These are phyloP conservation scores for Aspergillus sclerotiicarbonarius DNA, from an alignment of 495 filamentous ascomycete species.

Conservation along the genomic window DNA sequence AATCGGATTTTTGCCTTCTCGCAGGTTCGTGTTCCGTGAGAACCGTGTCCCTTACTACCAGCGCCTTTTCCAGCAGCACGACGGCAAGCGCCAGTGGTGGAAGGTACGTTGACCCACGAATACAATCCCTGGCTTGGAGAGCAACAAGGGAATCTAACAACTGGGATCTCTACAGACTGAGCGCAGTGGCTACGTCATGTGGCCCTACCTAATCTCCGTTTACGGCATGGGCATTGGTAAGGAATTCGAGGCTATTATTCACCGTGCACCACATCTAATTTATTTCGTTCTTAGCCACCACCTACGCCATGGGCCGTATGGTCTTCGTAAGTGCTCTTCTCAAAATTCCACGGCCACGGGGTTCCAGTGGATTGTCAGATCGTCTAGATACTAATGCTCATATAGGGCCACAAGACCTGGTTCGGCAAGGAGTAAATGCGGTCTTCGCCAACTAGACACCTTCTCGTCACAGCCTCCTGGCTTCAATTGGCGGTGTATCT, in stretches of 20 bases:
- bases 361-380: not conserved
- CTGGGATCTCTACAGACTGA: constrained; percentile 45
- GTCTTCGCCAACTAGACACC: constrained; percentile 12
- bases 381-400: constrained; percentile 25
- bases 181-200: constrained; percentile 63
- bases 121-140: not conserved
- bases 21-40: constrained; percentile 74
- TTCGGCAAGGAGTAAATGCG: constrained; percentile 62
- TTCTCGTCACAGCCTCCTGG: constrained; percentile 18
- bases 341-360: not conserved
- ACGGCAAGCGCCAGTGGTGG: constrained; percentile 79
- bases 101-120: constrained; percentile 62
- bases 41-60: constrained; percentile 88
- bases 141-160: constrained; percentile 6
- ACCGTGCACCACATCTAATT: constrained; percentile 22
- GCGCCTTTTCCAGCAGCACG: constrained; percentile 76
- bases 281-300: constrained; percentile 39
- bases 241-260: constrained; percentile 42
- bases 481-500: constrained; percentile 40
- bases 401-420: constrained; percentile 84
- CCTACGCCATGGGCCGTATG: constrained; percentile 57
- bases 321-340: constrained; percentile 46
- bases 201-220: constrained; percentile 71
- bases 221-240: constrained; percentile 55
- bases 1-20: constrained; percentile 10